Percentiles rank a stretch among this genome's conserved stretches.
phyloP scores from a whole-genome alignment of 495 filamentous ascomycete genomes.

The Neurospora sp. region DNA sequence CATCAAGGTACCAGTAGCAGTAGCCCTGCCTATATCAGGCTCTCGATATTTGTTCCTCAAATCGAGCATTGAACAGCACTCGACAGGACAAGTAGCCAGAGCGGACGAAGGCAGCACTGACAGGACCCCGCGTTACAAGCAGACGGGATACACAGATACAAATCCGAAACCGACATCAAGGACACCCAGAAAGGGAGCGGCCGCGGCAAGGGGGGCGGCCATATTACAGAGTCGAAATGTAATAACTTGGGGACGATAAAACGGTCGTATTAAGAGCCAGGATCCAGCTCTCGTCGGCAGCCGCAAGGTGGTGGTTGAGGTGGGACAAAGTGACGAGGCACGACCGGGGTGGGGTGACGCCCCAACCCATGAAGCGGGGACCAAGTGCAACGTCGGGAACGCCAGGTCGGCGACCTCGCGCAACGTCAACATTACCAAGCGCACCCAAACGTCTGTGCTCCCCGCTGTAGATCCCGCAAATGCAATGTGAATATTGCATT shows the following conservation, averaged over 20 bases:
- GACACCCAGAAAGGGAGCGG: background rate
- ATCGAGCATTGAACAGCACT: background rate
- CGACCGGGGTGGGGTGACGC: background rate
- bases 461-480: slow-evolving; percentile 12
- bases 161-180: background rate
- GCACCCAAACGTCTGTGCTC: slow-evolving; percentile 4
- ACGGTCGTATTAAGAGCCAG: background rate
- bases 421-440: slow-evolving; percentile 1
- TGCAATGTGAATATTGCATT: background rate
- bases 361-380: background rate
- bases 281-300: background rate
- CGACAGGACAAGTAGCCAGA: background rate
- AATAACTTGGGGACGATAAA: background rate
- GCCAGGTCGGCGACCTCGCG: slow-evolving; percentile 16
- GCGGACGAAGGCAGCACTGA: background rate
- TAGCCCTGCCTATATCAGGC: background rate
- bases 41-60: background rate
- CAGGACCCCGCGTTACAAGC: background rate
- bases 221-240: background rate
- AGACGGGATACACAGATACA: background rate
- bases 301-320: background rate
- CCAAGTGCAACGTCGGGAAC: background rate
- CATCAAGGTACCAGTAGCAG: background rate
- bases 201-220: background rate
- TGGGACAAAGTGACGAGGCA: background rate